phyloP scores from a whole-genome alignment of 1,284 basidiomycete species.

The Tilletiopsis washingtonensis region DNA sequence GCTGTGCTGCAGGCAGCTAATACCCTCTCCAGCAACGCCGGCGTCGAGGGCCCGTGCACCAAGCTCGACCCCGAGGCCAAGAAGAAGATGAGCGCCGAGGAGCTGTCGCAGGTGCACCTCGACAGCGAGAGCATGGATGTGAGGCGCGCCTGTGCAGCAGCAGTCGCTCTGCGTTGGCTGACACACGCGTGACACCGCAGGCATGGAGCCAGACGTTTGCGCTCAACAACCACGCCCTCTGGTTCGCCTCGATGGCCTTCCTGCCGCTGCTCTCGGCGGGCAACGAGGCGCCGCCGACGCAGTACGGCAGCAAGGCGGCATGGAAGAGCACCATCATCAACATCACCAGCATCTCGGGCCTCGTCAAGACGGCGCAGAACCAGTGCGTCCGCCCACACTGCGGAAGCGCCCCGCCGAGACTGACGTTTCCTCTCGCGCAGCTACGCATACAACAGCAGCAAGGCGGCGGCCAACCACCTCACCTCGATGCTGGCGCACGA shows the following conservation, averaged over 20 bases:
- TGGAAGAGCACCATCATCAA: conserved; percentile 21
- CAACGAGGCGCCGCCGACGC: conserved; percentile 6
- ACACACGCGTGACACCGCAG: conserved; percentile 2
- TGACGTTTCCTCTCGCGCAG: conserved; percentile 2
- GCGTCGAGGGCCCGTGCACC: conserved; percentile 33
- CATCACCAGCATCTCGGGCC: conserved; percentile 26
- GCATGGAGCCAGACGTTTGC: conserved; percentile 22
- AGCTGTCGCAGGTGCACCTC: conserved; percentile 15
- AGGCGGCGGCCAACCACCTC: conserved; percentile 35
- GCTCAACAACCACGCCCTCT: conserved; percentile 22
- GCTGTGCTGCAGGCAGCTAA: not conserved
- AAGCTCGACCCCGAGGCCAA: conserved; percentile 11
- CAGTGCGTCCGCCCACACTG: not conserved
- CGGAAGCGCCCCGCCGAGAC: too few species aligned
- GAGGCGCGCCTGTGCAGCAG: not conserved
- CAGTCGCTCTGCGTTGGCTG: not conserved
- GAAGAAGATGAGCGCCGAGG: conserved; percentile 2
- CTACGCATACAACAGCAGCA: conserved; percentile 35
- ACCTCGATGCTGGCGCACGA: conserved; percentile 34
- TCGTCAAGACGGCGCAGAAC: conserved; percentile 22
- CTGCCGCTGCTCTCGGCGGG: conserved; percentile 27
- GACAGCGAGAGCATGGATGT: conserved; percentile 10
- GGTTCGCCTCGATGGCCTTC: conserved; percentile 37
- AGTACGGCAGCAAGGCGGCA: not conserved
- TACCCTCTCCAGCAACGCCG: conserved; percentile 18